A percentile compares a stretch with the other conserved stretches of the same genome.
Evolutionary conservation across 2,329 filamentous ascomycete genomes (phyloP).

Genomic region (Cladosporium oxysporum): DNA sequence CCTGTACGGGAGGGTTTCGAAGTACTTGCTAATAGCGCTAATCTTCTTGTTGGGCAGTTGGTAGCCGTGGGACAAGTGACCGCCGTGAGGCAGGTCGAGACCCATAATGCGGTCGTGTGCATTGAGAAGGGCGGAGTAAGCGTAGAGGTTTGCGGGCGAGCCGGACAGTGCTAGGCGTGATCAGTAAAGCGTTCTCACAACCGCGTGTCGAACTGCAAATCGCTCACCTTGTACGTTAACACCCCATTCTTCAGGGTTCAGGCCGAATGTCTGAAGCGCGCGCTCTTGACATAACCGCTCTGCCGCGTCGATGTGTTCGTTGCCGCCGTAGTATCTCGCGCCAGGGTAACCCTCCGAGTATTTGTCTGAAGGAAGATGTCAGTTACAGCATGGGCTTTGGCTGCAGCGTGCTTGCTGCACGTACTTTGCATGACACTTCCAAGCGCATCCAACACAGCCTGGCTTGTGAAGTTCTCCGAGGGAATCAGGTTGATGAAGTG

Average conservation of each 20-base stretch:
- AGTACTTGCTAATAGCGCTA: conserved; percentile 98
- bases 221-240: conserved; percentile 86
- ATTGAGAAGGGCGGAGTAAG: conserved; percentile 96
- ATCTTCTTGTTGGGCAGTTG: conserved; percentile 97
- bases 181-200: conserved; percentile 18
- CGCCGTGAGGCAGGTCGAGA: conserved; percentile 89
- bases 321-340: conserved; percentile 93
- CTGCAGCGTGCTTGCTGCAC: too few relatives aligned
- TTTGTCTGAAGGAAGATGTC: conserved; percentile 59
- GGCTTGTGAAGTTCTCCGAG: conserved; percentile 93
- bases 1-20: conserved; percentile 95
- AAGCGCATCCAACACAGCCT: conserved; percentile 86
- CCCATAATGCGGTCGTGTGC: conserved; percentile 97
- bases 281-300: conserved; percentile 88
- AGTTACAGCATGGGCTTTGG: too few relatives aligned
- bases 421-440: conserved; percentile 94
- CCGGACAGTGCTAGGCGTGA: conserved; percentile 50
- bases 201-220: background rate
- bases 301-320: conserved; percentile 90
- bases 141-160: conserved; percentile 94
- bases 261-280: conserved; percentile 81
- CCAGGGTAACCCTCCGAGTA: conserved; percentile 98
- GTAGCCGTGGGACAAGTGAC: conserved; percentile 95
- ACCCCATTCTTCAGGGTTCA: conserved; percentile 86
- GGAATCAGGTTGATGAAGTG: conserved; percentile 98